Evolutionary conservation across 495 filamentous ascomycete species (phyloP).

Genomic region (Parathielavia appendiculata): DNA sequence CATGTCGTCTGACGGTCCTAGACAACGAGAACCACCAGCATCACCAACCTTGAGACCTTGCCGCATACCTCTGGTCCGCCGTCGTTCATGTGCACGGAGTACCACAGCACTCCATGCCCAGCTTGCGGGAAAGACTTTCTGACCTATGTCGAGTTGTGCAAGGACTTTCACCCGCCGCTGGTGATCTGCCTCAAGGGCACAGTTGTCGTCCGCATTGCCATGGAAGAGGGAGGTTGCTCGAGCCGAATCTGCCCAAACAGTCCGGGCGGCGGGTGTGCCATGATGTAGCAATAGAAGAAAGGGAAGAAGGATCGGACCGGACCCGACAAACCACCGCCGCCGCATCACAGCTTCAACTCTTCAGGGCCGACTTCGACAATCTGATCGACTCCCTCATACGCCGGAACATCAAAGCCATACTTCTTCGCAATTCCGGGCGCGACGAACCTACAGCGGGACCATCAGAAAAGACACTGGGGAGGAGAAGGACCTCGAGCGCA

Average conservation of each 20-base stretch:
- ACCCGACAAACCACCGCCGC: not conserved
- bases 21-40: slow-evolving; percentile 4
- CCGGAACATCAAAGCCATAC: slow-evolving; percentile 77
- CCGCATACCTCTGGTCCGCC: slow-evolving; percentile 14
- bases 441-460: slow-evolving; percentile 58
- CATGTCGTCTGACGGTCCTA: slow-evolving; percentile 17
- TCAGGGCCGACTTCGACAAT: slow-evolving; percentile 67
- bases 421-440: slow-evolving; percentile 73
- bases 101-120: slow-evolving; percentile 44
- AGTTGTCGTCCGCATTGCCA: slow-evolving; percentile 31
- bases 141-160: slow-evolving; percentile 48
- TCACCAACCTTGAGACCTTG: not conserved
- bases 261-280: slow-evolving; percentile 40
- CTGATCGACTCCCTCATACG: slow-evolving; percentile 86
- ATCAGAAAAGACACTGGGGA: slow-evolving; percentile 18
- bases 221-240: slow-evolving; percentile 46
- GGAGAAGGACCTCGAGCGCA: not conserved
- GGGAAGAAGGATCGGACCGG: not conserved
- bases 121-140: slow-evolving; percentile 50
- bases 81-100: slow-evolving; percentile 49
- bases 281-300: slow-evolving; percentile 34
- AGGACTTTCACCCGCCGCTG: slow-evolving; percentile 41
- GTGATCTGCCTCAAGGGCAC: slow-evolving; percentile 39
- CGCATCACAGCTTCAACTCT: slow-evolving; percentile 52
- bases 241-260: slow-evolving; percentile 48